phyloP scores from a whole-genome alignment of 2,329 filamentous ascomycete species.

The Aspergillus brasiliensis region DNA sequence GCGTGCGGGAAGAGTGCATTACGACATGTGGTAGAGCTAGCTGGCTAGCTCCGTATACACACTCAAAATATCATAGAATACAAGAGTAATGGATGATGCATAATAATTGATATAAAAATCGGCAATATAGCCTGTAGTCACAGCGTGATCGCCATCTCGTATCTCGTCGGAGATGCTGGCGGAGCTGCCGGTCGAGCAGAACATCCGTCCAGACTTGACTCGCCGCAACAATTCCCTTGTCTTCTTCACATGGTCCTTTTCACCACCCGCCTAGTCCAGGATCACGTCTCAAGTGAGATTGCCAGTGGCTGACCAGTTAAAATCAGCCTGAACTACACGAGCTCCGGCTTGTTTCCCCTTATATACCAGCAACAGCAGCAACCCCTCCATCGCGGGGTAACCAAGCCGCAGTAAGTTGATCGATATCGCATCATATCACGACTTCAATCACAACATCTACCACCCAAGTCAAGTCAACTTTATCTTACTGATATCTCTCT shows the following conservation, averaged over 20 bases:
- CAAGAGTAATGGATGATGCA: background rate
- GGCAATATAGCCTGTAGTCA: background rate
- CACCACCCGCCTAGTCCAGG: background rate
- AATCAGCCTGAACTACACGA: background rate
- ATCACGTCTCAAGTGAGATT: background rate
- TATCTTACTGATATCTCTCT: background rate
- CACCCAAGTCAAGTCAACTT: background rate
- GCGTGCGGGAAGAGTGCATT: background rate
- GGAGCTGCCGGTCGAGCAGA: background rate
- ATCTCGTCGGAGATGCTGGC: background rate
- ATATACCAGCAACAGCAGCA: background rate
- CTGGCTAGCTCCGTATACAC: background rate
- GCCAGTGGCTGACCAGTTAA: background rate
- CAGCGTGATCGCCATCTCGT: background rate
- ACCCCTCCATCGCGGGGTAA: conserved; percentile 6
- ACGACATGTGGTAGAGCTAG: background rate
- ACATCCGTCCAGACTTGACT: background rate
- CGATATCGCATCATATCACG: background rate
- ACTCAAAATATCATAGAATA: background rate
- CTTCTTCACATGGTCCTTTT: background rate
- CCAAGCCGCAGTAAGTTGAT: conserved; percentile 6
- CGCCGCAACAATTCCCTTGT: background rate
- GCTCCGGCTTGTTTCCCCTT: background rate
- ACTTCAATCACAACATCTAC: background rate
- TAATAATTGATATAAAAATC: background rate